These are phyloP conservation scores for Pachysolen tannophilus DNA, from an alignment of 805 yeast genomes.

Conservation along the genomic window DNA sequence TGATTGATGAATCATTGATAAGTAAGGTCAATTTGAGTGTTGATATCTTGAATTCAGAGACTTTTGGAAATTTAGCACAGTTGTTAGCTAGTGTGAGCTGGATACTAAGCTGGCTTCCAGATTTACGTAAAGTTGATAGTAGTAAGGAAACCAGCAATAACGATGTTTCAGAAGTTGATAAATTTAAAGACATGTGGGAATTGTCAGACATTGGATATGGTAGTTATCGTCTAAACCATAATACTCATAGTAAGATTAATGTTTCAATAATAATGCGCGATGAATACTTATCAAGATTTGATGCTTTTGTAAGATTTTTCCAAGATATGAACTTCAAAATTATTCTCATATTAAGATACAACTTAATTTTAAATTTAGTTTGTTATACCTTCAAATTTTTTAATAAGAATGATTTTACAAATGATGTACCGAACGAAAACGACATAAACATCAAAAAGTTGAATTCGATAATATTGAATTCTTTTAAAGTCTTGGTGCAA, in stretches of 20 bases:
- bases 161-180: constrained; percentile 14
- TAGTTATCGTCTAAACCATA: too few relatives aligned
- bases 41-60: too few relatives aligned
- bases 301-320: constrained; percentile 25
- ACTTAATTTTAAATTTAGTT: constrained; percentile 29
- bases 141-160: too few relatives aligned
- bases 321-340: constrained; percentile 28
- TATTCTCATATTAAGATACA: constrained; percentile 46
- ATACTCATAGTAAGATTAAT: constrained; percentile 1
- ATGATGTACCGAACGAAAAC: not conserved
- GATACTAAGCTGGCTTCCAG: constrained; percentile 55
- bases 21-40: too few relatives aligned
- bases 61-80: constrained; percentile 32
- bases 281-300: constrained; percentile 26
- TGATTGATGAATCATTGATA: too few relatives aligned
- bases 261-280: constrained; percentile 19
- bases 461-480: not conserved
- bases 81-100: constrained; percentile 48
- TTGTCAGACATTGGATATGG: constrained; percentile 14
- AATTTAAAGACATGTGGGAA: constrained; percentile 23
- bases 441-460: not conserved
- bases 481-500: not conserved
- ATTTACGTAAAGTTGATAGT: constrained; percentile 33
- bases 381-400: not conserved
- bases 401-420: not conserved